Evolutionary conservation across 805 yeast species (phyloP).

Genomic region (Grigorovia humatica): DNA sequence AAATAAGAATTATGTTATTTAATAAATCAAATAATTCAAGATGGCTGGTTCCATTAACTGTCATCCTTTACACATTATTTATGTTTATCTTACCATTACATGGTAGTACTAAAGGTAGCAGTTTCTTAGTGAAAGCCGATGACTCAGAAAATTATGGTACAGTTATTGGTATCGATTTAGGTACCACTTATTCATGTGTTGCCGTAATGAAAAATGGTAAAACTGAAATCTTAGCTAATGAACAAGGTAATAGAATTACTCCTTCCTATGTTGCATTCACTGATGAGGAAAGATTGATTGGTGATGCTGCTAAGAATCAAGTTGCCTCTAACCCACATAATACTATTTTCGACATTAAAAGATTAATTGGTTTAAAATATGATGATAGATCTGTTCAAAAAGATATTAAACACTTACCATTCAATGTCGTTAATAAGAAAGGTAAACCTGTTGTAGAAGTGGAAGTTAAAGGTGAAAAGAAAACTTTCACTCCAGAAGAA

Average conservation of each 20-base stretch:
- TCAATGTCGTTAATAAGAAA: slow-evolving; percentile 51
- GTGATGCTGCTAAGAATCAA: slow-evolving; percentile 95
- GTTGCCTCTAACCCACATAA: slow-evolving; percentile 81
- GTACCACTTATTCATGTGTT: slow-evolving; percentile 96
- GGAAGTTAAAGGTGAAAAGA: slow-evolving; percentile 59
- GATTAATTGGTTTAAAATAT: slow-evolving; percentile 80
- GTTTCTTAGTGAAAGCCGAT: slow-evolving; percentile 28
- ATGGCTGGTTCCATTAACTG: slow-evolving; percentile 43
- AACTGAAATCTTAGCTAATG: slow-evolving; percentile 89
- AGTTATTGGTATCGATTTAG: slow-evolving; percentile 91
- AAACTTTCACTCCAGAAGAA: slow-evolving; percentile 83
- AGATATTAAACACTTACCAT: slow-evolving; percentile 80
- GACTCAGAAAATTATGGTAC: slow-evolving; percentile 44
- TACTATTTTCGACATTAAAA: slow-evolving; percentile 84
- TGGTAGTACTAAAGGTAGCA: not conserved
- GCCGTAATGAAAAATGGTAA: slow-evolving; percentile 78
- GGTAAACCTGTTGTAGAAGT: slow-evolving; percentile 83
- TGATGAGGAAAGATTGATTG: slow-evolving; percentile 84
- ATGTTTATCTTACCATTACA: slow-evolving; percentile 23
- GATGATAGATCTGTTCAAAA: slow-evolving; percentile 66
- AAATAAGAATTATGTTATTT: not conserved
- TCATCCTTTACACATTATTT: slow-evolving; percentile 22
- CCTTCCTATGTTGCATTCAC: slow-evolving; percentile 93
- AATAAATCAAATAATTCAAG: slow-evolving; percentile 7
- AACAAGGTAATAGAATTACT: slow-evolving; percentile 95